Percentiles rank a stretch among this genome's conserved stretches.
These are phyloP conservation scores for Crinitomyces ghanaensis DNA, from an alignment of 805 yeast genomes.

Conservation along the genomic window DNA sequence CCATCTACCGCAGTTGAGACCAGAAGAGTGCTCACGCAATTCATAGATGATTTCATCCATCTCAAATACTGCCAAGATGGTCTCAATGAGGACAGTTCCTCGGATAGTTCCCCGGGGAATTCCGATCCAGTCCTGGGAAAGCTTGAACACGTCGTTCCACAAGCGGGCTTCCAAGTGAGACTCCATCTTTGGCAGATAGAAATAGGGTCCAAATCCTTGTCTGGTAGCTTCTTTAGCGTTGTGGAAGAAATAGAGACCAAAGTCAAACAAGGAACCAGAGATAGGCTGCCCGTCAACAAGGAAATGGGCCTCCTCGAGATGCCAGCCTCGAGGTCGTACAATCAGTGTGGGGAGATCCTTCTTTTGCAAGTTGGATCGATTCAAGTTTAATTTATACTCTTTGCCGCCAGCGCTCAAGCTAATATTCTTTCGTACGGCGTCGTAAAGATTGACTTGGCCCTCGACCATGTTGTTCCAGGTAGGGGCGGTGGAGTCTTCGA, in stretches of 20 bases:
- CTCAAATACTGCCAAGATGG: constrained; percentile 63
- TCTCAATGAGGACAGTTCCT: constrained; percentile 61
- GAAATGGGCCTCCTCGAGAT: constrained; percentile 54
- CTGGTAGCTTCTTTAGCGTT: constrained; percentile 47
- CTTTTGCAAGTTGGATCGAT: constrained; percentile 27
- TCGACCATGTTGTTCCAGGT: constrained; percentile 57
- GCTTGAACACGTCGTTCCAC: constrained; percentile 63
- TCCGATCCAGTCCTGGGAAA: constrained; percentile 51
- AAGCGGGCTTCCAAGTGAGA: constrained; percentile 65
- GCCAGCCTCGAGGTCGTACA: constrained; percentile 62
- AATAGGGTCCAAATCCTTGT: constrained; percentile 59
- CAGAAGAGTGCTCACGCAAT: constrained; percentile 58
- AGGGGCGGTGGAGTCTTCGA: constrained; percentile 63
- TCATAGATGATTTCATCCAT: constrained; percentile 71
- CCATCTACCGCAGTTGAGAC: constrained; percentile 71
- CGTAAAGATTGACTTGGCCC: constrained; percentile 61
- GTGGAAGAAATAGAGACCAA: constrained; percentile 59
- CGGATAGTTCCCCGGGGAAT: constrained; percentile 59
- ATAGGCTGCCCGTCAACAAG: constrained; percentile 57
- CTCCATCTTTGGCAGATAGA: constrained; percentile 67
- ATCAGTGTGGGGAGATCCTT: constrained; percentile 41
- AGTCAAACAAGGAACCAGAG: constrained; percentile 56
- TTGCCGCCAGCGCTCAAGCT: constrained; percentile 28
- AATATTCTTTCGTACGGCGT: constrained; percentile 51
- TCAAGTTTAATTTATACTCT: constrained; percentile 42